Base-by-base conservation (phyloP, 2,329 filamentous ascomycete species). In the Fusarium sp. region DNA sequence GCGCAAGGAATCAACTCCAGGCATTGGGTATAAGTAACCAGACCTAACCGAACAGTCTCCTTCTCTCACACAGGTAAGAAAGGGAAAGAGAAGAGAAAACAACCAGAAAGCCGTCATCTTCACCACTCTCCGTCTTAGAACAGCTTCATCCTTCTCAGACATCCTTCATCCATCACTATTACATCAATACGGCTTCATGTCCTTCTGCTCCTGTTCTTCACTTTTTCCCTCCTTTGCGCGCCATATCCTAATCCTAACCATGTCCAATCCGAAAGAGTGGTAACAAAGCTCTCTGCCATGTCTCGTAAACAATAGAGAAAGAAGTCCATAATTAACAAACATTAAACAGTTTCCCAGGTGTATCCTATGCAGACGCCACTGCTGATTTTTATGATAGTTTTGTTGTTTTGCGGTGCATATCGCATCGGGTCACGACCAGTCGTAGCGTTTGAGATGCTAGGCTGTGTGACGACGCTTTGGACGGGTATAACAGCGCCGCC, bases 21-120 rank as follows among this genome's bases (percentile, higher is more conserved):
- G 72, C 72, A 64, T 72, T 71, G 71, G 72, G 72, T 73, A 74
- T 74, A 74, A 74, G 57, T 74, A 74, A 70, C 66, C 66, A 64
- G 63, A 59, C 72, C 72, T 74, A 70, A 72, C 62, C 72, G 63
- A 74, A 70, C 57, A 69, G 46, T 59, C 63, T 66, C 62, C 33
- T 49, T 62, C 68, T 60, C 60, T 62, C 65, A 53, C 51, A 53
- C 33, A 61, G 53, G 46, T 45, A 51, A 62, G 52, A 62, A 61
- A 44, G 34, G 23, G 38, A 51, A 59, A 50, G 56, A 69, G 58
- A 52, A 60, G 55, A 42, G 57, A 62, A 71, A 67, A 62, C 55
- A 74, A 70, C 49, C 42, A 55, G 46, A 70, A 51, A 63, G 49
- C 61, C 63, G 55, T 72, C 61, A 44, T 69, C 51, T 55, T 55